Evolutionary conservation across 306 rosid genomes (phyloP).

Genomic region (Prunus salicina): DNA sequence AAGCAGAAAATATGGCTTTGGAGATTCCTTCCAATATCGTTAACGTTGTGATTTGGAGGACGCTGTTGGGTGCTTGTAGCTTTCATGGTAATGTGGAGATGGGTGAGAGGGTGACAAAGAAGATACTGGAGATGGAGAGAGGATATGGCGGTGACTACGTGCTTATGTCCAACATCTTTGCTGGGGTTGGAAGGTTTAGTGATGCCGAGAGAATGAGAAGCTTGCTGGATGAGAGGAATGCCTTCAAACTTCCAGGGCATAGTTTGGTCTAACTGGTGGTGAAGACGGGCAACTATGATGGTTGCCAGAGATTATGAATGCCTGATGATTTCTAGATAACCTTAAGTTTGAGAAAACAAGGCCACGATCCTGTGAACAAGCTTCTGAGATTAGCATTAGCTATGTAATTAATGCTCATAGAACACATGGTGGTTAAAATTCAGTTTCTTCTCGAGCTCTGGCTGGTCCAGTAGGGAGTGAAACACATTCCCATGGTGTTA

Average conservation of each 20-base stretch:
- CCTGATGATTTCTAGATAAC: too few relatives aligned
- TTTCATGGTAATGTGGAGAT: slow-evolving; percentile 57
- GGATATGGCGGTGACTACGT: slow-evolving; percentile 76
- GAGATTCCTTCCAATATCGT: slow-evolving; percentile 52
- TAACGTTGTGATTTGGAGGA: slow-evolving; percentile 70
- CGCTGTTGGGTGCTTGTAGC: slow-evolving; percentile 70
- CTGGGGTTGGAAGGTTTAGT: slow-evolving; percentile 56
- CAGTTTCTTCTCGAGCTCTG: not conserved
- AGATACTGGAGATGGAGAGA: slow-evolving; percentile 53
- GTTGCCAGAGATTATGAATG: too few relatives aligned
- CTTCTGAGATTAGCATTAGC: too few relatives aligned
- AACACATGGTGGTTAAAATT: too few relatives aligned
- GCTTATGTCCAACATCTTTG: slow-evolving; percentile 75
- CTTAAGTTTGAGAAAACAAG: too few relatives aligned
- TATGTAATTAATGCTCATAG: too few relatives aligned
- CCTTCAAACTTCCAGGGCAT: slow-evolving; percentile 59
- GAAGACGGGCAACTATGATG: not conserved
- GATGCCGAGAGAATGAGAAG: slow-evolving; percentile 70
- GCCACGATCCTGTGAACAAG: too few relatives aligned
- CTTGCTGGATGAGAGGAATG: slow-evolving; percentile 47
- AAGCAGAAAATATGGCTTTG: slow-evolving; percentile 59
- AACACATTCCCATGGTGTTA: too few relatives aligned
- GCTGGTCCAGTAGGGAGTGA: not conserved
- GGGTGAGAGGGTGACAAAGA: slow-evolving; percentile 61
- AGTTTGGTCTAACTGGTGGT: slow-evolving; percentile 42